Percentiles rank a stretch among this genome's conserved stretches.
Conservation (phyloP, 805 yeast species). For the Nakazawaea ishiwadae region DNA sequence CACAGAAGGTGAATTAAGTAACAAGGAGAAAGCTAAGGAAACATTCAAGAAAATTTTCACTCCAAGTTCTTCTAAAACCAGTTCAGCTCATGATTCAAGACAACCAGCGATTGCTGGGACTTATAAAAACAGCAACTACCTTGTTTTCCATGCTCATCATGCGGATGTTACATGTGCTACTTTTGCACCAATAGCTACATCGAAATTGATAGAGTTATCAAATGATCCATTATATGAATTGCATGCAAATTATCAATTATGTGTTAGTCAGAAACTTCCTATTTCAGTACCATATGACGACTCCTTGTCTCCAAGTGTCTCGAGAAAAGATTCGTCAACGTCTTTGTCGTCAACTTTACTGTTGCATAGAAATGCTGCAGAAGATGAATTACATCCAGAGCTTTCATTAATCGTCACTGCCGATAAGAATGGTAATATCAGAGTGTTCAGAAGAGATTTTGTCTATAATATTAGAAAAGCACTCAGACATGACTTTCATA, state of each 20-base stretch:
- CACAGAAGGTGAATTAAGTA: constrained; percentile 21
- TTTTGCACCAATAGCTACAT: constrained; percentile 71
- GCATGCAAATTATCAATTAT: constrained; percentile 17
- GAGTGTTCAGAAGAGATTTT: constrained; percentile 79
- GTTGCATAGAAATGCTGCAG: constrained; percentile 4
- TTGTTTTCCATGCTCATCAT: constrained; percentile 75
- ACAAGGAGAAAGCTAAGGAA: constrained; percentile 15
- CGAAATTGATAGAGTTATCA: constrained; percentile 60
- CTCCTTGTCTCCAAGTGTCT: neutral
- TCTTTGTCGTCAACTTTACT: neutral
- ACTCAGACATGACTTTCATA: constrained; percentile 6
- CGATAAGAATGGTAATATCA: constrained; percentile 66
- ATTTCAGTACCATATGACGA: constrained; percentile 1
- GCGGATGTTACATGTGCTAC: constrained; percentile 68
- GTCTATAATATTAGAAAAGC: constrained; percentile 43
- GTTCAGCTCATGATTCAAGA: neutral
- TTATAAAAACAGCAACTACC: constrained; percentile 54
- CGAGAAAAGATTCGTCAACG: neutral
- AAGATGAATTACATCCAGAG: constrained; percentile 29
- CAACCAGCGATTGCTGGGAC: neutral
- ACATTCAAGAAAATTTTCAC: constrained; percentile 5
- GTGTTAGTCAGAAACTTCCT: constrained; percentile 1
- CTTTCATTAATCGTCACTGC: constrained; percentile 63
- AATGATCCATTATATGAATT: constrained; percentile 79
- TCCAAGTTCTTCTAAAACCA: neutral